Base-by-base conservation (phyloP, 2,329 filamentous ascomycete genomes). In the Ramularia endophylla region DNA sequence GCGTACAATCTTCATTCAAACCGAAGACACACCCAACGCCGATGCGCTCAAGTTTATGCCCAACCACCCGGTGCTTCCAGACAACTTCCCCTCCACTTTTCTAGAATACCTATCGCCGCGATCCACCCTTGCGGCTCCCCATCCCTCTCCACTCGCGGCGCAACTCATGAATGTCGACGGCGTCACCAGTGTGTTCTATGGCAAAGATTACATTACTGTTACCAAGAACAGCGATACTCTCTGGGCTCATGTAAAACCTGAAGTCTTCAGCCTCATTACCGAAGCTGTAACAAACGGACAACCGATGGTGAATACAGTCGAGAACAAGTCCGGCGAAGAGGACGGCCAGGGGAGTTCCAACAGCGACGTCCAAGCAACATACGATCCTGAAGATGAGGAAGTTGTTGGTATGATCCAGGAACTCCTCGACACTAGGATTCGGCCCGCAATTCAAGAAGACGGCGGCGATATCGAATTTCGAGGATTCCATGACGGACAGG, bases 391-490 rank as follows among this genome's bases (percentile, higher is more conserved):
- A 48, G 92, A 98, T 62, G 83, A 82, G 52, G 92, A 98, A 67
- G 87, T 95, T 8, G 84, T 98, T 7, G 85, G 87, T 44, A 97
- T 97, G 92, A 97, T 98, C 68, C 95, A 97, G 70, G 92, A 98
- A 68, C 71, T 98, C 22, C 73, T 98, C 27, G 92, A 98, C 67
- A 98, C 92, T 18, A 77, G 92, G 48, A 95, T 98, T 59, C 77
- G 92, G 31, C 92, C 92, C 1, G 86, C 90, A 1, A 98, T 98
- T 49, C 92, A 97, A 65, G 92, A 97, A 63, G 92, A 98, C 55
- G 92, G 92, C 35, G 92, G 92, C 33, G 92, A 98, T 63, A 97
- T 98, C 58, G 92, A 98, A 64, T 94, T 90, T 63, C 75, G 86
- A 13, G 90, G 90, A 1, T 97, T 97, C 57, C 77, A 88, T 53